phyloP scores from a whole-genome alignment of 2,329 filamentous ascomycete genomes.

The Cercospora sojina region DNA sequence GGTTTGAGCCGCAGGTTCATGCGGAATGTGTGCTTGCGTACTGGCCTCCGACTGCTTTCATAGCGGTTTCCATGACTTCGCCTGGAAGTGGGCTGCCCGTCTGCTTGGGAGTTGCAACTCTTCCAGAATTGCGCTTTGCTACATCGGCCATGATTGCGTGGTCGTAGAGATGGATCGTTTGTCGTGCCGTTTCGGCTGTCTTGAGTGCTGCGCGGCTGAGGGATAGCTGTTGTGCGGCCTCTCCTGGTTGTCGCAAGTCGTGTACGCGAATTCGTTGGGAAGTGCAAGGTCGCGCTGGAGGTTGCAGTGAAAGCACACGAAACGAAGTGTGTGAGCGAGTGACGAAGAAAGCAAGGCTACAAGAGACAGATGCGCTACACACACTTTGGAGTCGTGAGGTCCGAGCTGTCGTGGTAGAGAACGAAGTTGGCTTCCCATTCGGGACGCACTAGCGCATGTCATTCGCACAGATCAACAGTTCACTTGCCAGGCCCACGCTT shows the following conservation, averaged over 20 bases:
- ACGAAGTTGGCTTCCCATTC: slow-evolving; percentile 5
- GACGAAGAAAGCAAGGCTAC: not conserved
- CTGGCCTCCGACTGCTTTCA: slow-evolving; percentile 62
- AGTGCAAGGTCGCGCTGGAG: not conserved
- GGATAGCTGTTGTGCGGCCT: not conserved
- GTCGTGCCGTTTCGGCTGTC: not conserved
- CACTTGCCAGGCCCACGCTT: not conserved
- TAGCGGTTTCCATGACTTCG: slow-evolving; percentile 53
- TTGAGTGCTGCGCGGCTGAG: not conserved
- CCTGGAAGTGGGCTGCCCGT: slow-evolving; percentile 43
- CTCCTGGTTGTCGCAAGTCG: not conserved
- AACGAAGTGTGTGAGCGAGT: not conserved
- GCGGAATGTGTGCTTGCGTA: slow-evolving; percentile 41
- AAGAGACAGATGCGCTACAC: not conserved
- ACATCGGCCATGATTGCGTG: slow-evolving; percentile 53
- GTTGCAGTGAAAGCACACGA: not conserved
- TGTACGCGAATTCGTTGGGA: not conserved
- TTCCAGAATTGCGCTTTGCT: slow-evolving; percentile 56
- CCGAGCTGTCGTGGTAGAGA: not conserved
- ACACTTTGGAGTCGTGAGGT: not conserved
- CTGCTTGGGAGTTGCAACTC: slow-evolving; percentile 54
- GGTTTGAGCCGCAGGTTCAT: not conserved
- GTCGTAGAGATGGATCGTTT: not conserved
- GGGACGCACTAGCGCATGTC: not conserved
- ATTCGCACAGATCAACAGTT: slow-evolving; percentile 3